These are phyloP conservation scores for Penicillium oxalicum DNA, from an alignment of 2,329 filamentous ascomycete species.

Conservation along the genomic window DNA sequence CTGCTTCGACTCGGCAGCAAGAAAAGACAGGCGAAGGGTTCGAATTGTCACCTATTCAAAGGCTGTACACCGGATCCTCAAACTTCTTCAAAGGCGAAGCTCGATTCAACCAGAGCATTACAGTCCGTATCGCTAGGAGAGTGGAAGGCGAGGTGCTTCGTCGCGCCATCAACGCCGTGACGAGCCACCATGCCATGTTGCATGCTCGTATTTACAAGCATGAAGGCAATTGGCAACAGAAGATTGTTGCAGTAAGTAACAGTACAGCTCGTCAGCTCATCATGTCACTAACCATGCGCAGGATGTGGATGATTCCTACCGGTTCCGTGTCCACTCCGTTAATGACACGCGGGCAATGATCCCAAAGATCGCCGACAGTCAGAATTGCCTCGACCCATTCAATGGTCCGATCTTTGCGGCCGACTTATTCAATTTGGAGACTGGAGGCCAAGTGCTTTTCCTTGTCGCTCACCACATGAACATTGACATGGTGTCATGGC, in stretches of 20 bases:
- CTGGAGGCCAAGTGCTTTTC: slow-evolving; percentile 28
- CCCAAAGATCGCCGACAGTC: slow-evolving; percentile 25
- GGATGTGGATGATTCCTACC: slow-evolving; percentile 29
- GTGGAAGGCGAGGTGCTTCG: slow-evolving; percentile 21
- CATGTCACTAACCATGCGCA: slow-evolving; percentile 14
- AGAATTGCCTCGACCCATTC: slow-evolving; percentile 28
- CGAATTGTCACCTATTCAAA: slow-evolving; percentile 31
- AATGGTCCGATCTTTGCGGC: slow-evolving; percentile 34
- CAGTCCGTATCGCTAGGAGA: slow-evolving; percentile 25
- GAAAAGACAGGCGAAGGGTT: slow-evolving; percentile 27
- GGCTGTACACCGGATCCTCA: slow-evolving; percentile 26
- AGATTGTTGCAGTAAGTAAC: slow-evolving; percentile 20
- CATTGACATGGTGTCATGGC: slow-evolving; percentile 32
- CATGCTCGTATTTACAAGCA: slow-evolving; percentile 24
- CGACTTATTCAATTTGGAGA: slow-evolving; percentile 35
- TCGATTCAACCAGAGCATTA: slow-evolving; percentile 34
- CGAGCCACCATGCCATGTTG: slow-evolving; percentile 33
- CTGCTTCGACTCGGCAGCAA: slow-evolving; percentile 11
- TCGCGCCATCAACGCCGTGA: slow-evolving; percentile 25
- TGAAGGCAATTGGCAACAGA: slow-evolving; percentile 26
- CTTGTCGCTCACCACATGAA: slow-evolving; percentile 26
- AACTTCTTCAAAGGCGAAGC: slow-evolving; percentile 16
- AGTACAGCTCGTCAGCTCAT: rapidly evolving
- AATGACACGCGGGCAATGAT: slow-evolving; percentile 20
- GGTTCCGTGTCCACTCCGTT: slow-evolving; percentile 25